These are phyloP conservation scores for Fomitopsis betulina DNA, from an alignment of 1,284 basidiomycete species.

Conservation along the genomic window DNA sequence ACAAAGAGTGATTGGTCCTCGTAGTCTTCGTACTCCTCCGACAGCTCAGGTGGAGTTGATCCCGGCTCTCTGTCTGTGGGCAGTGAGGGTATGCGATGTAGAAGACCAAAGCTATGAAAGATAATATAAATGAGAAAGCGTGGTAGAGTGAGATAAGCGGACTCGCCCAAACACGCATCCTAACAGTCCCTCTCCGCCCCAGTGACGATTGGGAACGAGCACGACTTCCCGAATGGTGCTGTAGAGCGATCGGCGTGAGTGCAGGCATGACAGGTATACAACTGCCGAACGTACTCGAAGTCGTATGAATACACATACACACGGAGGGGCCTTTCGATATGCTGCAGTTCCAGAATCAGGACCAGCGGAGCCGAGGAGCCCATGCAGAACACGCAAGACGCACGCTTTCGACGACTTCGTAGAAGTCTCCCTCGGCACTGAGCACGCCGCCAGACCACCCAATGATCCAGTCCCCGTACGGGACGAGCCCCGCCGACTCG, in stretches of 20 bases:
- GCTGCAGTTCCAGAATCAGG: conserved; percentile 40
- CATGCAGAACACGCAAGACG: conserved; percentile 39
- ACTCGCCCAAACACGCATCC: conserved; percentile 91
- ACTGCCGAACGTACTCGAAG: conserved; percentile 74
- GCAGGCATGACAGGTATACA: neutral
- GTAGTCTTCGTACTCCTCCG: conserved; percentile 42
- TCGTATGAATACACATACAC: conserved; percentile 97
- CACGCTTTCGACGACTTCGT: conserved; percentile 92
- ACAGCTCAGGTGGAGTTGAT: conserved; percentile 47
- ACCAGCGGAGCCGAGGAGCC: conserved; percentile 10
- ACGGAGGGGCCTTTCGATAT: conserved; percentile 88
- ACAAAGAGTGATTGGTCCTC: conserved; percentile 67
- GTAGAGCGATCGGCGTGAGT: conserved; percentile 11
- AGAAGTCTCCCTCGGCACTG: conserved; percentile 93
- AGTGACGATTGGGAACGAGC: conserved; percentile 89
- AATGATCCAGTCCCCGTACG: conserved; percentile 86
- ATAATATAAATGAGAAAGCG: conserved; percentile 6
- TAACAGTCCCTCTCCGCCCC: conserved; percentile 92
- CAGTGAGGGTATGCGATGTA: conserved; percentile 85
- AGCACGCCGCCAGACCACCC: conserved; percentile 96
- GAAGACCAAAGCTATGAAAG: conserved; percentile 61
- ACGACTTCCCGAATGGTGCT: conserved; percentile 91
- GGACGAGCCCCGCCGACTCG: conserved; percentile 83
- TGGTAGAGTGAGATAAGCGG: conserved; percentile 1
- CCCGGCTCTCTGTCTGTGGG: conserved; percentile 50